These are phyloP conservation scores for Cercospora zeae-maydis DNA, from an alignment of 2,329 filamentous ascomycete species.

Conservation along the genomic window DNA sequence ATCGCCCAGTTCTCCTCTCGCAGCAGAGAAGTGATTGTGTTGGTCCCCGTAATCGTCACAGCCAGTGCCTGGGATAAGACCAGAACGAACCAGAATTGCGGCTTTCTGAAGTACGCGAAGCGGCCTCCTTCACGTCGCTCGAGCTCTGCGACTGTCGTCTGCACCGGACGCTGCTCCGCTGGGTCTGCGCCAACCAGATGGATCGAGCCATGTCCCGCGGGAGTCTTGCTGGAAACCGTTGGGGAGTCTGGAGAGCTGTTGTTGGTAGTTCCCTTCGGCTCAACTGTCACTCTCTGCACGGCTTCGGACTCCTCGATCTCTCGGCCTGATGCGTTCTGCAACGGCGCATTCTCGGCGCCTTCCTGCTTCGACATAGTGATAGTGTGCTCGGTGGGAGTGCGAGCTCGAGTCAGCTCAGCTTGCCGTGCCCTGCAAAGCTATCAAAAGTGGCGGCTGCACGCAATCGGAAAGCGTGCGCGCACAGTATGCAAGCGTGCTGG, in stretches of 20 bases:
- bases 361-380: slow-evolving; percentile 12
- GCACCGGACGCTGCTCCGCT: slow-evolving; percentile 30
- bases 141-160: slow-evolving; percentile 40
- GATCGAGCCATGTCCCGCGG: slow-evolving; percentile 36
- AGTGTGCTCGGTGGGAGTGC: background rate
- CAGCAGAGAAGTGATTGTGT: slow-evolving; percentile 82
- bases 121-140: slow-evolving; percentile 45
- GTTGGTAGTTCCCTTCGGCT: slow-evolving; percentile 30
- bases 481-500: background rate
- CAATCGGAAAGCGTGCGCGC: background rate
- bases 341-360: background rate
- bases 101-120: slow-evolving; percentile 72
- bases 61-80: slow-evolving; percentile 72
- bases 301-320: slow-evolving; percentile 1
- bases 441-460: slow-evolving; percentile 2
- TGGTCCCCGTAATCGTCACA: slow-evolving; percentile 86
- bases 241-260: slow-evolving; percentile 22
- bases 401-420: background rate
- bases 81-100: slow-evolving; percentile 84
- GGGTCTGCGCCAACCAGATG: slow-evolving; percentile 34
- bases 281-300: slow-evolving; percentile 33
- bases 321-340: slow-evolving; percentile 13
- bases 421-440: background rate
- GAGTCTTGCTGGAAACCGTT: slow-evolving; percentile 19
- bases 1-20: slow-evolving; percentile 67